Evolutionary conservation across 73 alveolate genomes (phyloP), one percentile per base, ranked within the genome.

Genomic region (Symbiodinium natans): DNA sequence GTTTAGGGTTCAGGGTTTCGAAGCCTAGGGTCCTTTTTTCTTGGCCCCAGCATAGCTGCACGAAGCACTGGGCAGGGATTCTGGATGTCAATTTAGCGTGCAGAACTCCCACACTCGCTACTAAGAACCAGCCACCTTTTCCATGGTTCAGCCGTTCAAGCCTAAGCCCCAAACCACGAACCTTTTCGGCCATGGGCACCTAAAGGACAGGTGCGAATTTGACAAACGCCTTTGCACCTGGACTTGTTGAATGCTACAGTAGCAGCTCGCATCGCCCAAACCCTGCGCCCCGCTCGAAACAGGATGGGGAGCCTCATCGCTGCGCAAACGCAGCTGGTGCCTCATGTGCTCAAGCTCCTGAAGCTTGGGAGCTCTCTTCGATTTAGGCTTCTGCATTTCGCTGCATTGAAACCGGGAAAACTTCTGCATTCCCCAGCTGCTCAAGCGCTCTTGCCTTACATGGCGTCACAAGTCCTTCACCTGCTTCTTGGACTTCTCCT

Each of bases 271-370:
- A 8, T n/a, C 8, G 29, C 43, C 88, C 88, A 38, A 48, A 7
- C 41, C 63, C 27, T 38, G 31, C 31, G 63, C 40, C 29, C 33
- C 39, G 40, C 3, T 36, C n/a, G n/a, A n/a, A n/a, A n/a, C n/a
- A n/a, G n/a, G n/a, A n/a, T n/a, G n/a, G 1, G 8, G 29, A 17
- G 59, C 95, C 95, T 88, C 86, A 23, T 88, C 95, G 86, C 95
- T 63, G 9, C 95, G 95, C 86, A 88, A 2, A 13, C 95, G 85
- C 10, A 88, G 86, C 41, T 88, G 95, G 80, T 88, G 46, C 43
- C 86, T 88, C 86, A 88, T 23, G 54, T 88, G 40, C 54, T 88
- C 95, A 83, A 88, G 86, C 31, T 88, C 95, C 95, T 88, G 38
- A 34, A 34, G 33, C 31, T 23, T 29, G 71, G 23, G 41, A 34